Evolutionary conservation across 495 filamentous ascomycete species (phyloP).

Genomic region (Aspergillus asperescens): DNA sequence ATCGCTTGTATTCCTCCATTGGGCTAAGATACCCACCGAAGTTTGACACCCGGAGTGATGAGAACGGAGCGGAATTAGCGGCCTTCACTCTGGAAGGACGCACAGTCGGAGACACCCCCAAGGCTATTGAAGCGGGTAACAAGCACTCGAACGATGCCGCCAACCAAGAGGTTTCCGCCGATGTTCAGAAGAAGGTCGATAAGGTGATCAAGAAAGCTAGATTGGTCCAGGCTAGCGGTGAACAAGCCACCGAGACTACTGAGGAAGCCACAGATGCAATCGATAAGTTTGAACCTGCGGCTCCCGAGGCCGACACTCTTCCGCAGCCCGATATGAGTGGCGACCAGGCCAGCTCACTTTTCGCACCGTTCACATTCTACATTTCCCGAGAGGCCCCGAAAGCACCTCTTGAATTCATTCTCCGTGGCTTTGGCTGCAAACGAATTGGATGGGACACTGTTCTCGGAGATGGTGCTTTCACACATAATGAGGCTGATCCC

Average conservation of each 20-base stretch:
- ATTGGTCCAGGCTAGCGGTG: constrained; percentile 39
- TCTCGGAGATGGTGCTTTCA: constrained; percentile 87
- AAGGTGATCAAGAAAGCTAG: constrained; percentile 45
- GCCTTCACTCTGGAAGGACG: constrained; percentile 83
- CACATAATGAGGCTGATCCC: constrained; percentile 76
- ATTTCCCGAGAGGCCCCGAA: constrained; percentile 90
- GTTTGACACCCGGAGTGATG: constrained; percentile 81
- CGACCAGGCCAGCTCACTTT: constrained; percentile 57
- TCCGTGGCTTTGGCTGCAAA: constrained; percentile 93
- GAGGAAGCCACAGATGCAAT: constrained; percentile 60
- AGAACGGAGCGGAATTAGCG: constrained; percentile 82
- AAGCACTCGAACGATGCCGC: constrained; percentile 33
- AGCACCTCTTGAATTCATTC: constrained; percentile 86
- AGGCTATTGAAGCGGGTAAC: constrained; percentile 51
- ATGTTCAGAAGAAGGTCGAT: constrained; percentile 52
- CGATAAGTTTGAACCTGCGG: constrained; percentile 80
- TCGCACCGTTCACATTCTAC: constrained; percentile 83
- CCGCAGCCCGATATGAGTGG: constrained; percentile 68
- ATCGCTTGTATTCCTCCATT: constrained; percentile 80
- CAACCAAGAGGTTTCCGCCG: constrained; percentile 44
- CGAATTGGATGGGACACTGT: constrained; percentile 89
- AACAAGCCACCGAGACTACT: constrained; percentile 37
- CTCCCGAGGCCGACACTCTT: constrained; percentile 74
- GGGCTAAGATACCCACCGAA: constrained; percentile 92
- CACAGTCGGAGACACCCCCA: constrained; percentile 47